Conservation (phyloP, 805 yeast species). For the Yarrowia hollandica region DNA sequence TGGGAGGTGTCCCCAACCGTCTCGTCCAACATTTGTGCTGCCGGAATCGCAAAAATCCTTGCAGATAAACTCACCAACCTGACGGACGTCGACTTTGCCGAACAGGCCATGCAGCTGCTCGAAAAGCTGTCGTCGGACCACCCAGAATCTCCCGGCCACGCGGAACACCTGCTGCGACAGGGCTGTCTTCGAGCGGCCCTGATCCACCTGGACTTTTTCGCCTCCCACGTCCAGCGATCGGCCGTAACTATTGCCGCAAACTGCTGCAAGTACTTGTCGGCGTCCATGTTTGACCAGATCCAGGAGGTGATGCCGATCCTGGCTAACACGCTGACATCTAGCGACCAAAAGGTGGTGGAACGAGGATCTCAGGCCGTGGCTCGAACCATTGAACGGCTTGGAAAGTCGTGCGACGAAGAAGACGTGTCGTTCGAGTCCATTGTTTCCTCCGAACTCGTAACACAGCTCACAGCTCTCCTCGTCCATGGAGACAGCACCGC, state of each 20-base stretch:
- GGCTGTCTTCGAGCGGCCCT: conserved; percentile 68
- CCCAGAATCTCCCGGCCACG: conserved; percentile 32
- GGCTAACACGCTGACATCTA: conserved; percentile 51
- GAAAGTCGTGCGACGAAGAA: conserved; percentile 3
- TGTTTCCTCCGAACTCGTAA: conserved; percentile 2
- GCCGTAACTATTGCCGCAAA: conserved; percentile 53
- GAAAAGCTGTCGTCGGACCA: conserved; percentile 40
- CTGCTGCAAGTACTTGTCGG: conserved; percentile 31
- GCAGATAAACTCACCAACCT: conserved; percentile 69
- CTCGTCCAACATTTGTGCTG: conserved; percentile 59
- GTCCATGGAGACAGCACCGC: conserved; percentile 9
- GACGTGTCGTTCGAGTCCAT: conserved; percentile 14
- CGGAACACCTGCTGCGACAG: conserved; percentile 46
- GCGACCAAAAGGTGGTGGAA: conserved; percentile 63
- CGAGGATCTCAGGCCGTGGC: conserved; percentile 66
- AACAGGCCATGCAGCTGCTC: conserved; percentile 67
- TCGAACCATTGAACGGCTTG: conserved; percentile 54
- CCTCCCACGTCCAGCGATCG: conserved; percentile 83
- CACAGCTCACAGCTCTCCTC: conserved; percentile 12
- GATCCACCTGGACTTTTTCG: conserved; percentile 80
- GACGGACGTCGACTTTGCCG: conserved; percentile 85
- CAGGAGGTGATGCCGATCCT: conserved; percentile 60
- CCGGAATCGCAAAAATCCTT: conserved; percentile 65
- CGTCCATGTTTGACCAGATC: conserved; percentile 42
- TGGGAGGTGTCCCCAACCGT: conserved; percentile 72